Evolutionary conservation across 164 flowering plant genomes (phyloP), one percentile per base, ranked within the genome.

Genomic region (Magnolia changhungtana): DNA sequence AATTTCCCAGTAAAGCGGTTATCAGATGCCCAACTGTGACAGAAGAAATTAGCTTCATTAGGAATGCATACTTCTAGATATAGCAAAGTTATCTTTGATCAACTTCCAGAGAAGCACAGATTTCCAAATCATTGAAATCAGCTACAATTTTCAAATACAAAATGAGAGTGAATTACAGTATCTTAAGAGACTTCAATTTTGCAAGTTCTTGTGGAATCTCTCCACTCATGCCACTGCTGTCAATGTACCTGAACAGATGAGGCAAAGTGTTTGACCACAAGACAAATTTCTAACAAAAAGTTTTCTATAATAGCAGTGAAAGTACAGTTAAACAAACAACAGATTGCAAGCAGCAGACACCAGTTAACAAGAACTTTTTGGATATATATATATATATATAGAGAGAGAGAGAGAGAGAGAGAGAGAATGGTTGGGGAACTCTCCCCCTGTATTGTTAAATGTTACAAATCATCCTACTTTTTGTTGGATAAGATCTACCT

Each of bases 11-110:
- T 82, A 23, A 88, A 86, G 72, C 37, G 82, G 76, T 88, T 88
- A 80, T 88, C 90, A 59, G 89, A 88, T 74, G 89, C 87, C 87
- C 90, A 88, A 4, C 89, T 88, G 84, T 63, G 67, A 82, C 7
- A 59, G 23, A 59, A 61, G 59, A 69, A 21, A 58, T 49, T 23
- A 31, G 50, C 51, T 23, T 29, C 16, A 72, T 72, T 7, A 72
- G 59, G 18, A 55, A 55, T 55, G 16, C 61, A 55, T 55, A 10
- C 18, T 55, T 55, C 13, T 9, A 4, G 8, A 31, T 63, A 27
- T 3, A 18, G 5, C 7, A 16, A 27, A 58, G 13, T 2, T 55
- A 11, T 11, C 13, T 3, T 18, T 58, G 49, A 19, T 16, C 50
- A 5, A 72, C 50, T 72, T 72, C 11, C 37, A 24, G 13, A 11